Evolutionary conservation across 73 alveolate genomes (phyloP).

Genomic region (Stentor coeruleus): DNA sequence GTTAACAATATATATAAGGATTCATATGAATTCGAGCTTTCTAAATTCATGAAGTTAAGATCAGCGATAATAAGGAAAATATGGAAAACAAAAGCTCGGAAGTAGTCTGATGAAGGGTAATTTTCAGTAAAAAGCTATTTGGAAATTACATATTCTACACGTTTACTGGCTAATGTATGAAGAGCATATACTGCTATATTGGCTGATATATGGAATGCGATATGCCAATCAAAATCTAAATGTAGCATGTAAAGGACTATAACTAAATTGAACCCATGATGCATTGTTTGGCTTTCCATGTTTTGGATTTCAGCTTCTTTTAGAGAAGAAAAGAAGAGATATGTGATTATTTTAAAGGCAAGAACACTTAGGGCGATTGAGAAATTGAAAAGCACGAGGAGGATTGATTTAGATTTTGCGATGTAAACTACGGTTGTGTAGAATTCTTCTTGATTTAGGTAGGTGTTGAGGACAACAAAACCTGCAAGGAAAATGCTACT

Average conservation of each 20-base stretch:
- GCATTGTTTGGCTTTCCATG: slow-evolving; percentile 10
- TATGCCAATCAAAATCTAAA: neutral
- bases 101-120: neutral
- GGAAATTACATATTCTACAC: slow-evolving; percentile 21
- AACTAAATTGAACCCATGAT: slow-evolving; percentile 8
- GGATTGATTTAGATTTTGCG: slow-evolving; percentile 8
- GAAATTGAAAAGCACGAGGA: neutral
- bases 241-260: slow-evolving; percentile 14
- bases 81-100: neutral
- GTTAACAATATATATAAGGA: neutral
- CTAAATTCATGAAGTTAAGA: neutral
- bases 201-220: neutral
- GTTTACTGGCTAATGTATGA: slow-evolving; percentile 15
- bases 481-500: neutral
- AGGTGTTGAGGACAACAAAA: neutral
- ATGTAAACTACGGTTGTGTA: slow-evolving; percentile 1
- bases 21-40: neutral
- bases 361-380: neutral
- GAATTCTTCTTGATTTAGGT: neutral
- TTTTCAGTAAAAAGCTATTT: neutral
- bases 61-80: neutral
- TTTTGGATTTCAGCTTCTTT: slow-evolving; percentile 9
- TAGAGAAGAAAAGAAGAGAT: neutral
- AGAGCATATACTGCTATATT: neutral
- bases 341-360: neutral